Base-by-base conservation (phyloP, 108 stramenopile species). In the Fragilaria radians region DNA sequence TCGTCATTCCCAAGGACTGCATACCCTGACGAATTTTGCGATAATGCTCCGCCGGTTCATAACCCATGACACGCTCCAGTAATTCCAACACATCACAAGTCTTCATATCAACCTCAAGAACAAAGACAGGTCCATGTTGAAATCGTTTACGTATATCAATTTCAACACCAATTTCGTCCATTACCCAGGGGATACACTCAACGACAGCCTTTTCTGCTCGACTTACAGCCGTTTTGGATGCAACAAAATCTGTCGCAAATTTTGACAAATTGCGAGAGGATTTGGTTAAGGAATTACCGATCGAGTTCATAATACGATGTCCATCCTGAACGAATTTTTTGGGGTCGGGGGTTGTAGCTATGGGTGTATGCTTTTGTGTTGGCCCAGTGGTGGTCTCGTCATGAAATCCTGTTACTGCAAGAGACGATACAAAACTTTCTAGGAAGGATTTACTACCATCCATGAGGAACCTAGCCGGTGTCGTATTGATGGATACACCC, bases 121-220 rank as follows among this genome's bases (percentile, higher is more conserved):
- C 60, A 52, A 61, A 47, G 46, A 61, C 60, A 25, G 36, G 24
- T 1, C 60, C 60, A 19, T 61, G 60, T 27, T 61, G 24, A 24
- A 61, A 61, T 11, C 60, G 60, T 5, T 52, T 61, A 7, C 51
- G 24, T 21, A 61, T 52, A 14, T 46, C 25, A 24, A 61, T 27
- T 28, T 61, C 60, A 28, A 61, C 24, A 3, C 47, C 45, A 28
- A 29, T 48, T 25, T 25, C 48, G 7, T 49, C 45, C 1, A 3
- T 7, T 29, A 47, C 60, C 48, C 29, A 21, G 23, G 60, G 60
- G 24, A 61, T 49, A 1, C 45, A 28, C 32, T 61, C 28, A 2
- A 28, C 28, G 7, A 61, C 24, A 29, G 60, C 36, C 30, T 25
- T 52, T 48, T 27, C 24, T 46, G 60, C 60, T 19, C 60, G 60